These are phyloP conservation scores for Auricularia sp. DNA, from an alignment of 768 basidiomycete species.

Conservation along the genomic window DNA sequence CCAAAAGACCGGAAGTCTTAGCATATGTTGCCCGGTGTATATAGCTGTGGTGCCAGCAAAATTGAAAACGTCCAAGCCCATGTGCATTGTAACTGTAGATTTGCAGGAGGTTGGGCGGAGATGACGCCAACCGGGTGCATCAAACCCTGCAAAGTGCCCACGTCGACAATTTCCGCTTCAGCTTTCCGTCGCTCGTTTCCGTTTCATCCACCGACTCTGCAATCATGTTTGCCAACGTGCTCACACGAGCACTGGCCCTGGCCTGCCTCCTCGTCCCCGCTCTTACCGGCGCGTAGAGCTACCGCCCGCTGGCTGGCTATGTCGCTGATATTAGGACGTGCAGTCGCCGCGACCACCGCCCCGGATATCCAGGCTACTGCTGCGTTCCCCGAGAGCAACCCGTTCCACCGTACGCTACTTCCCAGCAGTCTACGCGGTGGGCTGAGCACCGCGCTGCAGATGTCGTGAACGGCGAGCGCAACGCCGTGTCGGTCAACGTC, in stretches of 20 bases:
- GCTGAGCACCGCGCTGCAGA: constrained; percentile 33
- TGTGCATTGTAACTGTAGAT: too few species aligned
- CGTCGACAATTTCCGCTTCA: neutral
- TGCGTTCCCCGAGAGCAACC: constrained; percentile 60
- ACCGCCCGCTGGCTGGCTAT: neutral
- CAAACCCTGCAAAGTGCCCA: neutral
- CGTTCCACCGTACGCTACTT: constrained; percentile 58
- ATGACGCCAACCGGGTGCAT: too few species aligned
- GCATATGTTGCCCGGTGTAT: too few species aligned
- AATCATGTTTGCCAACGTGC: neutral
- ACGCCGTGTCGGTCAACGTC: constrained; percentile 50
- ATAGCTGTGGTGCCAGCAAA: too few species aligned
- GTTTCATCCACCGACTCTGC: neutral
- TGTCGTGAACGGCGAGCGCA: constrained; percentile 75
- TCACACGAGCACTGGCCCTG: neutral
- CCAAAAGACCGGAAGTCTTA: too few species aligned
- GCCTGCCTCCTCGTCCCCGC: neutral
- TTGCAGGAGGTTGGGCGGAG: too few species aligned
- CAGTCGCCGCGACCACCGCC: constrained; percentile 18
- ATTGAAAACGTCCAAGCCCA: too few species aligned
- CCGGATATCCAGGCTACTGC: constrained; percentile 47
- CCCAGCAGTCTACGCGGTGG: constrained; percentile 2
- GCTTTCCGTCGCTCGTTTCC: neutral
- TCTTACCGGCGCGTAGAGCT: neutral
- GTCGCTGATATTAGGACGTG: neutral